Conservation (phyloP, 495 filamentous ascomycete species). For the Neurospora sp. region DNA sequence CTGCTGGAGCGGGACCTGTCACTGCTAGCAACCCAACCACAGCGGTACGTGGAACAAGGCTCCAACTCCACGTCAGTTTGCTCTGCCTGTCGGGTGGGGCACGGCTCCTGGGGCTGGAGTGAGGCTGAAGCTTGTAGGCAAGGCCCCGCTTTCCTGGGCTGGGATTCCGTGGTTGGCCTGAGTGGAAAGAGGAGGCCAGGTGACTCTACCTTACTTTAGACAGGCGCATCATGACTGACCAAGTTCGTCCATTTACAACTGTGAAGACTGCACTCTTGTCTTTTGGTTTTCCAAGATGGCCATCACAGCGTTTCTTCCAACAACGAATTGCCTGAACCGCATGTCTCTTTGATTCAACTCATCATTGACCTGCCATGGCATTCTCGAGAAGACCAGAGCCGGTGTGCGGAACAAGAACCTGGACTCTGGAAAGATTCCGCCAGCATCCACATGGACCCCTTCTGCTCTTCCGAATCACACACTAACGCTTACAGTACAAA, state of each 20-base stretch:
- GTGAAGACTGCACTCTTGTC: neutral
- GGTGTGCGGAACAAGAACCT: neutral
- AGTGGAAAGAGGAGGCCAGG: too few relatives aligned
- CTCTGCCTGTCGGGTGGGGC: conserved; percentile 8
- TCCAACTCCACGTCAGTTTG: conserved; percentile 13
- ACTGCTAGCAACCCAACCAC: neutral
- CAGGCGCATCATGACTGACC: neutral
- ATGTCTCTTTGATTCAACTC: neutral
- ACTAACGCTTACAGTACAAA: neutral
- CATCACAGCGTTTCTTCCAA: neutral
- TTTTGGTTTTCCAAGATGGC: neutral
- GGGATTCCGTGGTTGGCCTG: neutral
- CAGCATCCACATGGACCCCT: neutral
- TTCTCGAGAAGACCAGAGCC: neutral
- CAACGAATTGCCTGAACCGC: neutral
- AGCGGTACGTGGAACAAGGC: conserved; percentile 1
- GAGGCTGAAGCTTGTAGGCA: neutral
- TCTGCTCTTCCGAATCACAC: neutral
- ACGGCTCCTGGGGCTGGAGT: neutral
- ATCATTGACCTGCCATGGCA: neutral
- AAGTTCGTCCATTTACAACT: neutral
- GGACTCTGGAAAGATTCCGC: neutral
- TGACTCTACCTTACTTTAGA: neutral
- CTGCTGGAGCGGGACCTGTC: neutral
- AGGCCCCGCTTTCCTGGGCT: neutral